Base-by-base conservation (phyloP, 371 early-diverging fungal genomes). In the Mucor sp. region DNA sequence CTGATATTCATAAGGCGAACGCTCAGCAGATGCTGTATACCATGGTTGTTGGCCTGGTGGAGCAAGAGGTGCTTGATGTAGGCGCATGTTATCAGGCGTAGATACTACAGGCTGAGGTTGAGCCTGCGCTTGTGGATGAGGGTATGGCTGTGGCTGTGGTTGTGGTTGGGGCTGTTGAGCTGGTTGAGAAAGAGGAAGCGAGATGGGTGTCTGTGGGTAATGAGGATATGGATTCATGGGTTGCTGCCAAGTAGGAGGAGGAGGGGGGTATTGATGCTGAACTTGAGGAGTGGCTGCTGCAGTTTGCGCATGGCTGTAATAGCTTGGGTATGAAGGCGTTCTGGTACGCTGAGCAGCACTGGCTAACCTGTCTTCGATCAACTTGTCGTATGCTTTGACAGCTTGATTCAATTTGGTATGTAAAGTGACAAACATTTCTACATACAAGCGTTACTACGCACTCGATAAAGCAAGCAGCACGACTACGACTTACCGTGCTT, bases 331-430 rank as follows among this genome's bases (percentile, higher is more conserved):
- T 21, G 60, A 58, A 58, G 33, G 15, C 11, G 30, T 44, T 25
- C 27, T 28, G 17, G 44, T 28, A 44, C 67, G 68, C 4, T 72
- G 64, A 66, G 80, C 77, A 7, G 79, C 63, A 17, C 65, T 64
- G 1, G 80, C 74, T 33, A 92, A 74, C 21, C 89, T 84, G 66
- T 90, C 90, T 60, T 92, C 89, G 21, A 93, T 77, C 35, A 96
- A 69, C 56, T 83, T 87, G 72, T 96, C 96, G 61, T 96, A 96
- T 28, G 89, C 81, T 69, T 85, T 90, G 21, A 93, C 85, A 23
- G 94, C 93, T 15, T 83, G 84, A 43, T 90, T 82, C 37, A 95
- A 76, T 70, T 93, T 92, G 32, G 90, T 89, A 63, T 93, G 90
- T 60, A 91, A 68, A 11, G 87, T 88, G 25, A 88, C 80, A 59